Evolutionary conservation across 2,329 filamentous ascomycete genomes (phyloP).

Genomic region (Diaporthe humulicola): DNA sequence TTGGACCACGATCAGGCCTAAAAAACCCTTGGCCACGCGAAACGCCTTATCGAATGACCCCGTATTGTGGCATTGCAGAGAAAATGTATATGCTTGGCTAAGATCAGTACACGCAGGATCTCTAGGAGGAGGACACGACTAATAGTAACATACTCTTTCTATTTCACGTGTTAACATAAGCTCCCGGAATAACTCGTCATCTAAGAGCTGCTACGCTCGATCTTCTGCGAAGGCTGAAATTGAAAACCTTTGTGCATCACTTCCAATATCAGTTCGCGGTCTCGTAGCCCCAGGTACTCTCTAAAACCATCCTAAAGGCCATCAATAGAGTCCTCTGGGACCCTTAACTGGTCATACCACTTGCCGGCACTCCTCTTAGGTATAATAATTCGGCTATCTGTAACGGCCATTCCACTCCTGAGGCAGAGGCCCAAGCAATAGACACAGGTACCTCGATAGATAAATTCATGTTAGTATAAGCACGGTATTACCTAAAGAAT

Average conservation of each 20-base stretch:
- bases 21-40: too few species aligned
- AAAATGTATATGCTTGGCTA: too few species aligned
- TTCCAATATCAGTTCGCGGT: constrained; percentile 2
- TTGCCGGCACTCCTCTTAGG: not conserved
- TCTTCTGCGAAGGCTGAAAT: not conserved
- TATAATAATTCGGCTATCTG: not conserved
- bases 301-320: not conserved
- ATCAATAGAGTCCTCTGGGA: not conserved
- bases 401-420: not conserved
- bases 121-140: too few species aligned
- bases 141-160: not conserved
- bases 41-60: too few species aligned
- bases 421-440: not conserved
- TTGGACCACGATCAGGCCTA: too few species aligned
- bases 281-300: not conserved
- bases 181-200: not conserved
- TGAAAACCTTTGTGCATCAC: constrained; percentile 9
- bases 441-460: not conserved
- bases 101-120: too few species aligned
- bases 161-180: constrained; percentile 1
- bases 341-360: not conserved
- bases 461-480: not conserved
- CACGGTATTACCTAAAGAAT: not conserved
- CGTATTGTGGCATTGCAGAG: too few species aligned
- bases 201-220: constrained; percentile 8